These are phyloP conservation scores for Lanmaoa rubissima DNA, from an alignment of 768 basidiomycete genomes.

Conservation along the genomic window DNA sequence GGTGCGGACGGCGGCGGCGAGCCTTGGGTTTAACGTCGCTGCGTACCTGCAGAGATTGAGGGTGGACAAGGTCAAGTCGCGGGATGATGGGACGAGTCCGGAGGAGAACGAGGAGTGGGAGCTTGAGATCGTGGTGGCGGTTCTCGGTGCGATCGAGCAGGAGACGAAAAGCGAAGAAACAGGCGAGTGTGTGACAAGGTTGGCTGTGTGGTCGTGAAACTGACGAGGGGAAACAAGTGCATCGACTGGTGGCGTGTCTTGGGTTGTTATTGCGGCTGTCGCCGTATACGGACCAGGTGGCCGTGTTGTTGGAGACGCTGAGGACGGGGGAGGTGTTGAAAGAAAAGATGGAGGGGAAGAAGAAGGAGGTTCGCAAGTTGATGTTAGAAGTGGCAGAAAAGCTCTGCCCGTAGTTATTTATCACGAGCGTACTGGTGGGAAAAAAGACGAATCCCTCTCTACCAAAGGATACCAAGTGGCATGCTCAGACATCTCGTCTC, in stretches of 20 bases:
- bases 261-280: slow-evolving; percentile 75
- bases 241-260: slow-evolving; percentile 77
- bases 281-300: slow-evolving; percentile 60
- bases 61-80: slow-evolving; percentile 41
- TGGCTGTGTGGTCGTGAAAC: neutral
- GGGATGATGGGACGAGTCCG: slow-evolving; percentile 35
- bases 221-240: slow-evolving; percentile 47
- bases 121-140: slow-evolving; percentile 75
- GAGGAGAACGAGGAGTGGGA: slow-evolving; percentile 80
- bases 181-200: slow-evolving; percentile 45
- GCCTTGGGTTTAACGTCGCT: slow-evolving; percentile 75
- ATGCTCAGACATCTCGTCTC: slow-evolving; percentile 15
- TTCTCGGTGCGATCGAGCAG: slow-evolving; percentile 74
- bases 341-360: slow-evolving; percentile 55
- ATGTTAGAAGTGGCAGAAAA: slow-evolving; percentile 59
- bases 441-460: too few species aligned
- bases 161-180: slow-evolving; percentile 79
- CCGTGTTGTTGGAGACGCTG: slow-evolving; percentile 67
- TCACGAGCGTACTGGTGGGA: neutral
- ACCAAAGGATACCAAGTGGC: neutral
- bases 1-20: slow-evolving; percentile 79
- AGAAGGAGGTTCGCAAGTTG: slow-evolving; percentile 65
- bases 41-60: slow-evolving; percentile 63
- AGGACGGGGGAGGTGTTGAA: slow-evolving; percentile 55
- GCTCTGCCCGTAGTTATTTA: slow-evolving; percentile 29